Evolutionary conservation across 2,329 filamentous ascomycete species (phyloP), one percentile per base, ranked within the genome.

Genomic region (Aspergillus pseudoterreus): DNA sequence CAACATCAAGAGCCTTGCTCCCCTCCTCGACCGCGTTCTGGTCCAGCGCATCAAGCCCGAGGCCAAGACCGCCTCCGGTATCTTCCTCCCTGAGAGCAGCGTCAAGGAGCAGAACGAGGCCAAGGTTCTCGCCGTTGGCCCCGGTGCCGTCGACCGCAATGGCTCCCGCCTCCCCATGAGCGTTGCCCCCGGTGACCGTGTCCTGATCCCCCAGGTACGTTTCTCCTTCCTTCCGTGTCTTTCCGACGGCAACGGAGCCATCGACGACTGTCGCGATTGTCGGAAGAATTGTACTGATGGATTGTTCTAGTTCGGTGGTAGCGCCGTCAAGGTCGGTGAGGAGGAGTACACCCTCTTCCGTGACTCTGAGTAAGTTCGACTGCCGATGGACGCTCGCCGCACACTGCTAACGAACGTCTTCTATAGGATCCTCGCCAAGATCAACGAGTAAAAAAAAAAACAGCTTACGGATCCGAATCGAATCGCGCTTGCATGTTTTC

Each of bases 81-180:
- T 99, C 82, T 96, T 95, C 82, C 88, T 99, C 61, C 94, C 94
- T 64, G 94, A 99, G 81, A 92, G 87, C 57, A 89, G 87, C 68
- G 90, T 97, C 71, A 96, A 99, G 84, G 94, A 99, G 76, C 84
- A 97, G 72, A 97, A 96, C 78, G 92, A 97, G 82, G 94, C 90
- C 67, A 92, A 90, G 78, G 94, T 99, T 50, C 80, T 99, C 55
- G 94, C 94, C 57, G 92, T 99, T 58, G 94, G 94, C 49, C 94
- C 94, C 52, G 94, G 94, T 57, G 86, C 81, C 12, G 68, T 95
- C 55, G 90, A 95, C 79, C 91, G 86, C 78, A 87, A 95, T 55
- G 94, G 94, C 64, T 89, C 94, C 82, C 83, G 91, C 64, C 78
- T 96, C 66, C 81, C 87, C 56, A 90, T 92, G 80, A 86, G 90